A percentile compares a stretch with the other conserved stretches of the same genome.
Conservation (phyloP, 1,284 basidiomycete genomes). For the Cryptococcus sp. region DNA sequence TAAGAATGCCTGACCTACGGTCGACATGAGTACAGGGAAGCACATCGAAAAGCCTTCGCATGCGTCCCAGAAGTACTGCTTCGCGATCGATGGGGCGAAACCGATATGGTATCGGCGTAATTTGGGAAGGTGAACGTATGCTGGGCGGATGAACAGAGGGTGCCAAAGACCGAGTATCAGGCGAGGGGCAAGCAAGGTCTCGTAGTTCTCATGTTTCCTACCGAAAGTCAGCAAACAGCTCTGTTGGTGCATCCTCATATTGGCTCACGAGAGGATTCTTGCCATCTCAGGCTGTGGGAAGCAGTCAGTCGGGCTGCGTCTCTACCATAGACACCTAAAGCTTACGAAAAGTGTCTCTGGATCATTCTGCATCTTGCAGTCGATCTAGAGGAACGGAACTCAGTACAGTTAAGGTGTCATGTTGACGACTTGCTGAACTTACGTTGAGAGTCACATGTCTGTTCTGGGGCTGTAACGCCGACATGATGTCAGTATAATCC, state of each 20-base stretch:
- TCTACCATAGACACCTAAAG: constrained; percentile 7
- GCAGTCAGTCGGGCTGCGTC: constrained; percentile 2
- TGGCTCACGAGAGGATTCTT: constrained; percentile 61
- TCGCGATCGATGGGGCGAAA: constrained; percentile 65
- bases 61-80: constrained; percentile 88
- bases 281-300: constrained; percentile 68
- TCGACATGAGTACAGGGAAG: constrained; percentile 71
- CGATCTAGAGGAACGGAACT: constrained; percentile 56
- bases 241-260: background rate
- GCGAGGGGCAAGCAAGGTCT: constrained; percentile 79
- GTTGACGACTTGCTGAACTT: constrained; percentile 18
- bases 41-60: constrained; percentile 87
- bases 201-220: constrained; percentile 68
- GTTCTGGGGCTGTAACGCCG: constrained; percentile 68
- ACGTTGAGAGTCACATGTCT: constrained; percentile 78
- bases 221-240: background rate
- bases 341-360: constrained; percentile 76
- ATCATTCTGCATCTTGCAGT: constrained; percentile 92
- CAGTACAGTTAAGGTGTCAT: background rate
- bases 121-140: constrained; percentile 69
- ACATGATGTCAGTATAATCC: background rate
- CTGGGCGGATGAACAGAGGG: constrained; percentile 80
- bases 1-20: constrained; percentile 69
- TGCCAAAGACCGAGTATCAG: constrained; percentile 89
- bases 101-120: constrained; percentile 89